These are phyloP conservation scores for Rostrohypoxylon terebratum DNA, from an alignment of 495 filamentous ascomycete species.

Conservation along the genomic window DNA sequence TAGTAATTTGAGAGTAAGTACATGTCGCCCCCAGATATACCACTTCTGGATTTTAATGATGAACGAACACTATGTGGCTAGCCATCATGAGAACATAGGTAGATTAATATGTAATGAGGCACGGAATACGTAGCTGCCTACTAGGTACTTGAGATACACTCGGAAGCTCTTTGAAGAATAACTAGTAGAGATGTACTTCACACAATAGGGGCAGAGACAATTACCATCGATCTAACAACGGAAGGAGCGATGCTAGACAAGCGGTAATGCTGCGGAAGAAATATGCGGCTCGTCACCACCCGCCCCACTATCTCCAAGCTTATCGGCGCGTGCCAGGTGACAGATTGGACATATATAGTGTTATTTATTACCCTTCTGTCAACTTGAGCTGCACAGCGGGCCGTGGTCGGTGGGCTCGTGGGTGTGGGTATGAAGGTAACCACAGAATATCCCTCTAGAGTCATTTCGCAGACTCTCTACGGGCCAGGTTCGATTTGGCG, in stretches of 20 bases:
- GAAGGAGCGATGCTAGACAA: background rate
- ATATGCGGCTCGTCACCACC: background rate
- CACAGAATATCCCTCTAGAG: background rate
- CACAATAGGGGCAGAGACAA: background rate
- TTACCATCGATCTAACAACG: background rate
- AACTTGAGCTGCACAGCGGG: background rate
- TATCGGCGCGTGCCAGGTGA: background rate
- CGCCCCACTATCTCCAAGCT: background rate
- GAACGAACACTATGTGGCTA: no score
- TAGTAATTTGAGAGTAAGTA: no score
- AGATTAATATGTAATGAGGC: no score
- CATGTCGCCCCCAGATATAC: no score
- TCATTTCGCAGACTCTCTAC: background rate
- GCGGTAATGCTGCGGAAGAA: background rate
- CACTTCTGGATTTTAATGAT: no score
- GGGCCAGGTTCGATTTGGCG: background rate
- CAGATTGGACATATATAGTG: background rate
- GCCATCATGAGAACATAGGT: no score
- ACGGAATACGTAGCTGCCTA: no score
- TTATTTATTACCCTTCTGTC: background rate
- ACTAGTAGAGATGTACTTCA: no score
- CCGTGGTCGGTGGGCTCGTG: background rate
- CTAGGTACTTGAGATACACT: no score
- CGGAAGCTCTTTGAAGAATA: no score
- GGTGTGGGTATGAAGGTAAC: background rate